Base-by-base conservation (phyloP, 2,329 filamentous ascomycete species). In the Fusarium veterinarium region DNA sequence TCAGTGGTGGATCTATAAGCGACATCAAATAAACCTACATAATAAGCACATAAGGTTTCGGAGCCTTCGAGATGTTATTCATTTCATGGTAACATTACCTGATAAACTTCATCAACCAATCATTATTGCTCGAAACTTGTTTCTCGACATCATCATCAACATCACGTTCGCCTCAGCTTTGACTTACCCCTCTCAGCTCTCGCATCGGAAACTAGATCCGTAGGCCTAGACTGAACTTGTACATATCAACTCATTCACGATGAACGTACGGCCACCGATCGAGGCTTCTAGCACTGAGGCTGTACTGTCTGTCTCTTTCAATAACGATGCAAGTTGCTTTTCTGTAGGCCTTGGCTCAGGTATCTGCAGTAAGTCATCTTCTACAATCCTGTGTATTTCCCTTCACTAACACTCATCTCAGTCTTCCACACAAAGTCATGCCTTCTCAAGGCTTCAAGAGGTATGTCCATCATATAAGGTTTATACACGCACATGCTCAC, bases 221-320 rank as follows among this genome's bases (percentile, higher is more conserved):
- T 58, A 65, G 38, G 59, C 42, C 42, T 57, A 20, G 35, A 45
- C 72, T 42, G 37, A 37, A 56, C 53, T 60, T 64, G 35, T 33
- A 55, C 49, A 42, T 49, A 66, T 56, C 48, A 66, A 61, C 42
- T 45, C 67, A 73, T 69, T 57, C 71, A 72, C 69, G 59, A 99
- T 98, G 96, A 96, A 98, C 81, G 97, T 95, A 46, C 89, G 95
- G 66, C 93, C 92, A 58, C 90, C 93, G 63, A 94, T 98, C 79
- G 94, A 97, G 84, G 90, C 91, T 56, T 91, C 93, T 23, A 88
- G 87, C 46, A 90, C 91, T 60, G 92, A 93, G 8, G 89, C 91
- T 68, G 95, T 95, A 16, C 88, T 98, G 41, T 97, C 94, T 19
- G 90, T 92, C 49, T 90, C 93, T 13, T 97, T 97, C 85, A 98